Evolutionary conservation across 768 basidiomycete species (phyloP), one percentile per base, ranked within the genome.

Genomic region (Russula sp.): DNA sequence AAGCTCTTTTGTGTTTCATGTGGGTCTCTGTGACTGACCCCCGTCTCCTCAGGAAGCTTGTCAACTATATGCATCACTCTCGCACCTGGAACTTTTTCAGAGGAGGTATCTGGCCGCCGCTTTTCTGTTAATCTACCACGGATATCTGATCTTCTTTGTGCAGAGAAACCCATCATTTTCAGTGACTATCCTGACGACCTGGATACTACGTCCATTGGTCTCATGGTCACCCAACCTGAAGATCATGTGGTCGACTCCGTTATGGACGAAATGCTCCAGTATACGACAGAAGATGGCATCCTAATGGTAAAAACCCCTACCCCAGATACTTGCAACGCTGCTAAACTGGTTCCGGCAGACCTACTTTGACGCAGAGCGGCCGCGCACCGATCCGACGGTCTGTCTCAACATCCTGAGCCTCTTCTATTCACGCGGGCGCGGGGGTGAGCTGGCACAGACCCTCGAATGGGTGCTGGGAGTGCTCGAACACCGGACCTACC

Each of bases 261-360:
- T 10, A 79, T 86, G 76, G 78, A 84, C 67, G 81, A 85, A 60
- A 85, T 85, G 78, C 75, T 85, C 4, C 70, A 78, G 40, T 81
- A 81, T 59, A 67, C 76, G 8, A 77, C 80, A 56, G 66, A 72
- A 7, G 82, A 85, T 63, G 81, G 80, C 31, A 84, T 85, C 57
- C 62, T 64, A 20, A 68, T 69, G 63, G 73, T 73, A 51, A 27
- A 27, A 27, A 27, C 22, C 1, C 22, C 4, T 84, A 83, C 68
- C 82, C 16, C 42, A 18, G 42, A 18, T 42, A 18, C 18, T 13
- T 18, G 16, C 22, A 27, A 27, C 22, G 22, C 22, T 27, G 22
- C 22, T 27, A 27, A 27, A 27, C 22, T 27, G 2, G 22, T 27
- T 27, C 22, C 2, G 22, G 22, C 22, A 27, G 22, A 27, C 22